phyloP scores from a whole-genome alignment of 2,329 filamentous ascomycete species.

The Elsinoe fawcettii region DNA sequence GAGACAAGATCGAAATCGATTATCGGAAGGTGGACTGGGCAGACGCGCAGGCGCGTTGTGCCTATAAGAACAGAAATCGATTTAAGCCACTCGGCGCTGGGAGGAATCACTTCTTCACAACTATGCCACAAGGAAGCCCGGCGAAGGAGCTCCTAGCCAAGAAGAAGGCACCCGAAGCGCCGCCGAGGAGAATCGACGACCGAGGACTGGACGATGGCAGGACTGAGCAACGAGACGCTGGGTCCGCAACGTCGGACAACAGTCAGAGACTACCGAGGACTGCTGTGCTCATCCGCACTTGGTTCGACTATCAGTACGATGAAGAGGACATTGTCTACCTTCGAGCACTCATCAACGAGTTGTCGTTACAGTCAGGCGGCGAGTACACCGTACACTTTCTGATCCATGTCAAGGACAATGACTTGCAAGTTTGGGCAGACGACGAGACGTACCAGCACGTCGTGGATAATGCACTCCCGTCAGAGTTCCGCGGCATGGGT shows the following conservation, averaged over 20 bases:
- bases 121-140: constrained; percentile 24
- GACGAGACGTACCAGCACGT: constrained; percentile 63
- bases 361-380: constrained; percentile 67
- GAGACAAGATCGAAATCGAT: constrained; percentile 62
- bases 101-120: constrained; percentile 34
- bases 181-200: constrained; percentile 22
- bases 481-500: constrained; percentile 45
- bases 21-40: constrained; percentile 73
- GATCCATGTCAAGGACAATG: constrained; percentile 73
- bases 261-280: constrained; percentile 49
- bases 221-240: constrained; percentile 14
- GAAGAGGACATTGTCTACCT: constrained; percentile 76
- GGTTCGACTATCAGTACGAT: constrained; percentile 71
- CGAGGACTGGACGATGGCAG: constrained; percentile 16
- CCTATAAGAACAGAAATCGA: constrained; percentile 59
- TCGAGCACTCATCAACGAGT: constrained; percentile 70
- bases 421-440: constrained; percentile 74
- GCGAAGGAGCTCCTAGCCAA: neutral
- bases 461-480: constrained; percentile 41
- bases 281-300: constrained; percentile 73
- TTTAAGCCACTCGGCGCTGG: constrained; percentile 45
- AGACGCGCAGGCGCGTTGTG: constrained; percentile 66
- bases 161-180: neutral
- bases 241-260: constrained; percentile 7
- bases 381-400: constrained; percentile 80